A percentile compares a stretch with the other conserved stretches of the same genome.
Evolutionary conservation across 495 filamentous ascomycete genomes (phyloP).

Genomic region (Sphaerosporella brunnea): DNA sequence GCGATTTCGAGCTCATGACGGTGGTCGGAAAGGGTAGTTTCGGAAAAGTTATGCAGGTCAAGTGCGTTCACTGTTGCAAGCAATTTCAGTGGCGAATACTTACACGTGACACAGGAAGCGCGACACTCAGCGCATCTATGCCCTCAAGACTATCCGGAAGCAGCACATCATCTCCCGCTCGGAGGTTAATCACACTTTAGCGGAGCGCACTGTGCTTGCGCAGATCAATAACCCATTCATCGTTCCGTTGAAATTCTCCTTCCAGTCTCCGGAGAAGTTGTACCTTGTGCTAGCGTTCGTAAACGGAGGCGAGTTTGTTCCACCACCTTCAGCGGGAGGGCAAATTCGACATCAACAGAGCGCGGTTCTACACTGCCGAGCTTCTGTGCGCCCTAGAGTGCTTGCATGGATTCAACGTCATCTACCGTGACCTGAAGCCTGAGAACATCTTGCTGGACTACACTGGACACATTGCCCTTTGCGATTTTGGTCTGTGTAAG

Average conservation of each 20-base stretch:
- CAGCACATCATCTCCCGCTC: constrained; percentile 97
- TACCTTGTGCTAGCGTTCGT: constrained; percentile 95
- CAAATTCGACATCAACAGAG: constrained; percentile 92
- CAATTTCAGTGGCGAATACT: background rate
- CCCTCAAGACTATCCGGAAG: constrained; percentile 95
- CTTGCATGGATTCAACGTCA: constrained; percentile 96
- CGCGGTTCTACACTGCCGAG: constrained; percentile 97
- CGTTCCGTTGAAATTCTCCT: constrained; percentile 95
- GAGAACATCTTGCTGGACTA: constrained; percentile 98
- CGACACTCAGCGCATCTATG: constrained; percentile 93
- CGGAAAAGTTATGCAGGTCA: constrained; percentile 98
- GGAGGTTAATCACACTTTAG: constrained; percentile 95
- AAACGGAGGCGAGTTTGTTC: constrained; percentile 95
- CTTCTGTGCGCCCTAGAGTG: constrained; percentile 93
- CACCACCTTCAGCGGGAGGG: constrained; percentile 94
- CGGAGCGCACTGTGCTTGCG: constrained; percentile 87
- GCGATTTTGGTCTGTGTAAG: constrained; percentile 97
- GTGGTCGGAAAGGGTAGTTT: constrained; percentile 99
- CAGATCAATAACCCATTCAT: constrained; percentile 99
- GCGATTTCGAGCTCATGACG: constrained; percentile 94
- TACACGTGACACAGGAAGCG: constrained; percentile 46
- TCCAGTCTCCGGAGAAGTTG: constrained; percentile 96
- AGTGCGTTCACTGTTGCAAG: constrained; percentile 31
- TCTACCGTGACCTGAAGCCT: constrained; percentile 96
- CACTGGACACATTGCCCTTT: constrained; percentile 92